A percentile compares a stretch with the other conserved stretches of the same genome.
Evolutionary conservation across 108 stramenopile genomes (phyloP).

Genomic region (Pseudonitzschia delicatissima): DNA sequence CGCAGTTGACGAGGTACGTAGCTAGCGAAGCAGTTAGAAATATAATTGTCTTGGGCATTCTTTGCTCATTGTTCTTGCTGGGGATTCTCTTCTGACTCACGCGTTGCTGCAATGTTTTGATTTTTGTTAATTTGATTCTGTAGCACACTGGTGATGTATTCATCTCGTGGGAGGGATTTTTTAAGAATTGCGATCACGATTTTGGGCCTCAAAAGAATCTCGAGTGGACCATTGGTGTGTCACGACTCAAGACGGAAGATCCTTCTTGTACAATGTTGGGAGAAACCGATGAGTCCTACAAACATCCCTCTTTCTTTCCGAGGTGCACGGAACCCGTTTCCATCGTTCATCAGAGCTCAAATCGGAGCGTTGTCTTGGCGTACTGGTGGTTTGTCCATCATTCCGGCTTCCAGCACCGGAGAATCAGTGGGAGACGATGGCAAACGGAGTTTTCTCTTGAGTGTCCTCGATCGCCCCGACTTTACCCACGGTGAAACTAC

Average conservation of each 20-base stretch:
- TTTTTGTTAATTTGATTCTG: too few relatives aligned
- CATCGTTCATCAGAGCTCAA: slow-evolving; percentile 16
- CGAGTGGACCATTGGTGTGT: slow-evolving; percentile 19
- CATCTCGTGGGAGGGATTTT: slow-evolving; percentile 23
- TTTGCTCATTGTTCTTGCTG: too few relatives aligned
- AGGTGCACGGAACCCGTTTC: slow-evolving; percentile 17
- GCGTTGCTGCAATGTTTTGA: too few relatives aligned
- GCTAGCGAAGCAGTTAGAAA: too few relatives aligned
- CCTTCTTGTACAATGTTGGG: not conserved
- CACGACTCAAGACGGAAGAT: slow-evolving; percentile 11
- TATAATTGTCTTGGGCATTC: too few relatives aligned
- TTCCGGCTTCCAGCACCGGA: not conserved
- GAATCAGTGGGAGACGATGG: too few relatives aligned
- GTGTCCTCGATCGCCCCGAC: not conserved
- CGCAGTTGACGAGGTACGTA: slow-evolving; percentile 15
- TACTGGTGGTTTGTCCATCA: slow-evolving; percentile 14
- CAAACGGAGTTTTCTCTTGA: slow-evolving; percentile 2
- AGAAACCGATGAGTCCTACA: not conserved
- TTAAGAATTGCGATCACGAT: slow-evolving; percentile 8
- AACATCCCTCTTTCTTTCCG: not conserved
- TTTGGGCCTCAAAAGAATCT: not conserved
- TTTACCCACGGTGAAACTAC: not conserved
- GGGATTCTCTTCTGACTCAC: too few relatives aligned
- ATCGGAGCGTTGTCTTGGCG: not conserved
- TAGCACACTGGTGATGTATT: slow-evolving; percentile 10